These are phyloP conservation scores for Heliamphora pulchella DNA, from an alignment of 179 eudicot species.

Conservation along the genomic window DNA sequence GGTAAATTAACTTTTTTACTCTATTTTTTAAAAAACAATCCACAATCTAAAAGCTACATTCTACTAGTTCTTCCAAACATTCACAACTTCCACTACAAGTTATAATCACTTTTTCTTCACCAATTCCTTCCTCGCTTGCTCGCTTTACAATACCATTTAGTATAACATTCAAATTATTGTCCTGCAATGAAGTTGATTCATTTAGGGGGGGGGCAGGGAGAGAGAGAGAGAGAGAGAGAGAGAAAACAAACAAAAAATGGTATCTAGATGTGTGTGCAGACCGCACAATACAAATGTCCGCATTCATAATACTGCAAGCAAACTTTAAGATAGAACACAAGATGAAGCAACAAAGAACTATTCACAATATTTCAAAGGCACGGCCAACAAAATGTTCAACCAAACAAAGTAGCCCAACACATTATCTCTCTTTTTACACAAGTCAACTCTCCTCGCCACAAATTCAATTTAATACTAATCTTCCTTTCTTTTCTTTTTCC, in stretches of 20 bases:
- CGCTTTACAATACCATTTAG: constrained; percentile 50
- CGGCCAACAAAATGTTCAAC: too few relatives aligned
- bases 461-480: background rate
- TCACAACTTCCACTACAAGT: too few relatives aligned
- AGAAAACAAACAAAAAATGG: background rate
- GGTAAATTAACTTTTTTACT: too few relatives aligned
- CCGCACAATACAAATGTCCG: background rate
- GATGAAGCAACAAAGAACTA: background rate
- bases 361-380: background rate
- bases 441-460: background rate
- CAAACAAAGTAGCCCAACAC: background rate
- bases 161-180: constrained; percentile 30
- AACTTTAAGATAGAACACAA: background rate
- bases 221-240: too few relatives aligned
- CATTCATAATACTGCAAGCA: background rate
- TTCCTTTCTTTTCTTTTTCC: background rate
- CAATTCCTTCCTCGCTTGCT: constrained; percentile 34
- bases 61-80: too few relatives aligned
- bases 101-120: constrained; percentile 15
- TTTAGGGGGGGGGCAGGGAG: background rate
- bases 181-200: constrained; percentile 33
- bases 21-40: too few relatives aligned
- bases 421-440: background rate
- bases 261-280: background rate
- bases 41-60: too few relatives aligned